Evolutionary conservation across 805 yeast species (phyloP).

Genomic region (Metschnikowia peoriensis): DNA sequence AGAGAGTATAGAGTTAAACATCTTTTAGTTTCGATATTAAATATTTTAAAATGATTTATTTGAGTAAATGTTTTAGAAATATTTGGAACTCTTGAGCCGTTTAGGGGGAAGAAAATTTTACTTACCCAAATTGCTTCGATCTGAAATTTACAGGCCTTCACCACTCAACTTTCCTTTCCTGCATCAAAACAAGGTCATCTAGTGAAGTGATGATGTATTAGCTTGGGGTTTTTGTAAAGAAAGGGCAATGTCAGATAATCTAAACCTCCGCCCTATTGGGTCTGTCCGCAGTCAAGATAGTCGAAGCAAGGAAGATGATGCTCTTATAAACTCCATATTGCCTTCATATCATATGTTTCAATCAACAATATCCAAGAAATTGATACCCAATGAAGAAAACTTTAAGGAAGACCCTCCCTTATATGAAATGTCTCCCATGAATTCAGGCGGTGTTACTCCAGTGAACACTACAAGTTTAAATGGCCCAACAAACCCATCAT

Average conservation of each 20-base stretch:
- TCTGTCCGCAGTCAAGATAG: slow-evolving; percentile 10
- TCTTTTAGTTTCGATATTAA: no score
- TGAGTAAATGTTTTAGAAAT: no score
- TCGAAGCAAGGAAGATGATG: slow-evolving; percentile 23
- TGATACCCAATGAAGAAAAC: slow-evolving; percentile 39
- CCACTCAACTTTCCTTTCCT: neutral
- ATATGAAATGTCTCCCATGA: slow-evolving; percentile 25
- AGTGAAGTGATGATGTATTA: neutral
- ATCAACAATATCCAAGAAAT: slow-evolving; percentile 37
- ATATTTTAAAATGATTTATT: no score
- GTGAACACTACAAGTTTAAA: slow-evolving; percentile 3
- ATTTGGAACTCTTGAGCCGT: no score
- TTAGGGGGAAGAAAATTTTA: no score
- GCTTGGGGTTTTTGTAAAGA: neutral
- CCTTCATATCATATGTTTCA: slow-evolving; percentile 47
- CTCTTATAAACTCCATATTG: slow-evolving; percentile 34
- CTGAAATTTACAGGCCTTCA: neutral
- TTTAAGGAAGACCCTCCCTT: slow-evolving; percentile 41
- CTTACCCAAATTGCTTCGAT: neutral
- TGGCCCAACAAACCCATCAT: slow-evolving; percentile 6
- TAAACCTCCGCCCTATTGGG: slow-evolving; percentile 8
- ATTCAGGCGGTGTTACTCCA: slow-evolving; percentile 20
- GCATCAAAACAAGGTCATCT: neutral
- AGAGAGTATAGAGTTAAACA: no score
- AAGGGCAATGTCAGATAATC: slow-evolving; percentile 7